Percentiles rank a stretch among this genome's conserved stretches.
These are phyloP conservation scores for Fusarium vanettenii DNA, from an alignment of 2,329 filamentous ascomycete genomes.

Conservation along the genomic window DNA sequence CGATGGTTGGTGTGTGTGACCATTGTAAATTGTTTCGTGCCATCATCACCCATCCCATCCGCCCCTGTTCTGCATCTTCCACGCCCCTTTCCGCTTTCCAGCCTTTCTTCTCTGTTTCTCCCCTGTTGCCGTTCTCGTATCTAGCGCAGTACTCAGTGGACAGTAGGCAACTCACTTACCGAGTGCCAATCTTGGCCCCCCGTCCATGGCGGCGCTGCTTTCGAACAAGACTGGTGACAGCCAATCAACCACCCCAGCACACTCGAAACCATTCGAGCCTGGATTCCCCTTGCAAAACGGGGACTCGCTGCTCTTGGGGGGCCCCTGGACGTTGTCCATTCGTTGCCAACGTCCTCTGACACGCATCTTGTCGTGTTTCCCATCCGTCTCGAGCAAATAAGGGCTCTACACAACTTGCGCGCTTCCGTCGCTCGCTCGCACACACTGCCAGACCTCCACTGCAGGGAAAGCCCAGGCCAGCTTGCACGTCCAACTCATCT, in stretches of 20 bases:
- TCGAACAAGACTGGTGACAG: conserved; percentile 3
- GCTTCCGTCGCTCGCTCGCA: neutral
- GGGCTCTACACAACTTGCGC: neutral
- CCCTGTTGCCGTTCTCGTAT: neutral
- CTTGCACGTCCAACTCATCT: conserved; percentile 28
- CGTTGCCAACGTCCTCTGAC: conserved; percentile 1
- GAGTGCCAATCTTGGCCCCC: neutral
- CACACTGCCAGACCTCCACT: conserved; percentile 3
- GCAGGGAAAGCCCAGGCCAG: conserved; percentile 14
- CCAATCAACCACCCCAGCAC: conserved; percentile 29
- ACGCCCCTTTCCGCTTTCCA: conserved; percentile 4
- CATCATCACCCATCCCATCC: conserved; percentile 1
- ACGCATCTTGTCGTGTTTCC: conserved; percentile 34
- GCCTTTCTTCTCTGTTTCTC: neutral
- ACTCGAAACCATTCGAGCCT: conserved; percentile 30
- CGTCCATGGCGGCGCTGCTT: conserved; percentile 4
- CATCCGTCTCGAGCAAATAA: conserved; percentile 30
- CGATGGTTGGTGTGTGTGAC: neutral
- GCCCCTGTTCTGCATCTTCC: neutral
- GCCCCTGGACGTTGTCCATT: neutral
- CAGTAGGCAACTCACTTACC: neutral
- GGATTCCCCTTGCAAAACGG: conserved; percentile 18
- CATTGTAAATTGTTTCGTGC: conserved; percentile 24
- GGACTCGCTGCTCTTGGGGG: neutral
- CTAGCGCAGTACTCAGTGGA: neutral